Percentiles rank a stretch among this genome's conserved stretches.
Conservation (phyloP, 2,329 filamentous ascomycete species). For the Colletotrichum melonis region DNA sequence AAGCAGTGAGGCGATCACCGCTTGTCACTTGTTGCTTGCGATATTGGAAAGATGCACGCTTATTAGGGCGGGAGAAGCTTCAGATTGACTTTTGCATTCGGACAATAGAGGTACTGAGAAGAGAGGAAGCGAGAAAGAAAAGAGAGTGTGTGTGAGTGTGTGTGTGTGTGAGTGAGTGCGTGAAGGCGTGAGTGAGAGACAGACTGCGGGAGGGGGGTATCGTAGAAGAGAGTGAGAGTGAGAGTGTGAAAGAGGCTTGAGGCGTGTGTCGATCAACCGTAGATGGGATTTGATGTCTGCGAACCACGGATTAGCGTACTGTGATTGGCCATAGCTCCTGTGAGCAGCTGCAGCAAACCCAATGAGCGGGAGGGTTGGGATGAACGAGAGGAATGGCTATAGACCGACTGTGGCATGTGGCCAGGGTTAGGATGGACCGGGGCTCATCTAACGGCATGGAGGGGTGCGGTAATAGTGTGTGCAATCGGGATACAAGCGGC, state of each 20-base stretch:
- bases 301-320: conserved; percentile 36
- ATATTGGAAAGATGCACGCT: not conserved
- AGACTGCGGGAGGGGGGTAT: not conserved
- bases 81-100: not conserved
- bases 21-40: conserved; percentile 4
- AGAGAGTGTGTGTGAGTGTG: not conserved
- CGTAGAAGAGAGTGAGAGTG: no score
- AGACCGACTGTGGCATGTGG: conserved; percentile 32
- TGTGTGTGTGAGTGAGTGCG: not conserved
- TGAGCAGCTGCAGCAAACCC: conserved; percentile 29
- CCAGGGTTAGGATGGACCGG: conserved; percentile 30
- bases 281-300: conserved; percentile 20
- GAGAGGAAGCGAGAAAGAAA: not conserved
- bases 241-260: not conserved
- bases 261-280: not conserved
- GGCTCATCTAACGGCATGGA: conserved; percentile 34
- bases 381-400: conserved; percentile 28
- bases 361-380: conserved; percentile 32
- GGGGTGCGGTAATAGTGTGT: conserved; percentile 32
- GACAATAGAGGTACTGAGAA: not conserved
- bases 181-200: not conserved
- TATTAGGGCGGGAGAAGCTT: conserved; percentile 4
- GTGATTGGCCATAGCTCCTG: conserved; percentile 37
- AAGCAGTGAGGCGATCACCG: not conserved
- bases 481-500: conserved; percentile 35